Evolutionary conservation across 1,284 basidiomycete species (phyloP).

Genomic region (Malassezia sp.): DNA sequence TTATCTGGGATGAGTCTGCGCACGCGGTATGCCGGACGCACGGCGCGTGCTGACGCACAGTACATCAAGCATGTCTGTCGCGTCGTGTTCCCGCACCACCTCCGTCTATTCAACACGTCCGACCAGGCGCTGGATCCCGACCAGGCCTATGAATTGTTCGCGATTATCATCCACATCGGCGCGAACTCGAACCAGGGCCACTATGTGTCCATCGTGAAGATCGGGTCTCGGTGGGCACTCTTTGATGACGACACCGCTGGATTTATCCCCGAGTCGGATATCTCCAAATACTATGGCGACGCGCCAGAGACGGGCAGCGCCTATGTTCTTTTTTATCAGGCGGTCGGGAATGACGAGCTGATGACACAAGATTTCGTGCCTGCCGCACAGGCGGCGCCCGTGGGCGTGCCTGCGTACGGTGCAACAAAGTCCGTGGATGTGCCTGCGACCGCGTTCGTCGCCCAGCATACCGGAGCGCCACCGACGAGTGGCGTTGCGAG

Average conservation of each 20-base stretch:
- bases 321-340: constrained; percentile 95
- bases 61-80: constrained; percentile 92
- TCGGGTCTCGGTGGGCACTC: constrained; percentile 68
- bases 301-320: constrained; percentile 67
- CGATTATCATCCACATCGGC: constrained; percentile 93
- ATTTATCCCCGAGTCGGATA: constrained; percentile 74
- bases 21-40: too few relatives aligned
- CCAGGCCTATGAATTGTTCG: constrained; percentile 81
- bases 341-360: constrained; percentile 58
- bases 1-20: constrained; percentile 87
- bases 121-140: constrained; percentile 78
- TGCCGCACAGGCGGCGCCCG: too few relatives aligned
- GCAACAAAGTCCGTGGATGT: too few relatives aligned
- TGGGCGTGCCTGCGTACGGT: too few relatives aligned
- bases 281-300: constrained; percentile 88
- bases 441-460: too few relatives aligned
- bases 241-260: constrained; percentile 93
- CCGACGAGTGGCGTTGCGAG: too few relatives aligned
- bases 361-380: too few relatives aligned
- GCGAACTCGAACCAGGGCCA: constrained; percentile 91
- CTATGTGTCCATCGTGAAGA: constrained; percentile 87
- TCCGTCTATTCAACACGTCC: constrained; percentile 89
- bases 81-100: constrained; percentile 85
- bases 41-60: too few relatives aligned
- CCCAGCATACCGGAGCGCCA: too few relatives aligned